Percentiles rank a stretch among this genome's conserved stretches.
Conservation (phyloP, 225 moss, liverwort and hornwort species). For the Pleurozium schreberi region DNA sequence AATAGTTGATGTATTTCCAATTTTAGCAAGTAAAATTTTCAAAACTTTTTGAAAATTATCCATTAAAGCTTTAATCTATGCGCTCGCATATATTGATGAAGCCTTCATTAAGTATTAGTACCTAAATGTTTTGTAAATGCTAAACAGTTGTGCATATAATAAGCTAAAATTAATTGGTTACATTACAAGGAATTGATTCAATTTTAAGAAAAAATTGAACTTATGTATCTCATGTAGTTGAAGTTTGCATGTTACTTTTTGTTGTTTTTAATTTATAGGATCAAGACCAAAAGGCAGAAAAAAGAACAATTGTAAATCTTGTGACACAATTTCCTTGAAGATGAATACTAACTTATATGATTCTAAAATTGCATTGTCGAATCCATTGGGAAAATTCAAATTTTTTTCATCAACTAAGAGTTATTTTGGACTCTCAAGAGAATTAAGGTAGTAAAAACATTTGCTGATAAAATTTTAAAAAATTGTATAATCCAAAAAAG, state of each 20-base stretch:
- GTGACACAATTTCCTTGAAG: neutral
- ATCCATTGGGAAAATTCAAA: too few species aligned
- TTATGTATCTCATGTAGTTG: neutral
- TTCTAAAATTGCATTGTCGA: neutral
- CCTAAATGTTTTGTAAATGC: neutral
- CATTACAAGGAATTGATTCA: neutral
- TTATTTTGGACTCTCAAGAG: neutral
- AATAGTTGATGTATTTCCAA: neutral
- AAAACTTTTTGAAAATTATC: neutral
- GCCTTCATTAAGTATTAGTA: neutral
- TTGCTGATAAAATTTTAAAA: neutral
- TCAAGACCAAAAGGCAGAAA: neutral
- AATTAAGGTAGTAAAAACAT: neutral
- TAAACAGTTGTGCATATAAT: neutral
- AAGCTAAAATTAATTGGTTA: neutral
- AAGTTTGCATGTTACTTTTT: neutral
- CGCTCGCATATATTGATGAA: neutral
- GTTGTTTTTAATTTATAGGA: neutral
- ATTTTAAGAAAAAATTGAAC: accelerated
- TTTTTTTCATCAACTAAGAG: accelerated
- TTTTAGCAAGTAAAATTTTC: neutral
- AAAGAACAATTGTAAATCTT: neutral
- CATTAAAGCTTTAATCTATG: neutral
- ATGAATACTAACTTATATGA: neutral
- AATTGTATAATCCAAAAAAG: neutral